Base-by-base conservation (phyloP, 371 early-diverging fungal species). In the Mortierella polycephala region DNA sequence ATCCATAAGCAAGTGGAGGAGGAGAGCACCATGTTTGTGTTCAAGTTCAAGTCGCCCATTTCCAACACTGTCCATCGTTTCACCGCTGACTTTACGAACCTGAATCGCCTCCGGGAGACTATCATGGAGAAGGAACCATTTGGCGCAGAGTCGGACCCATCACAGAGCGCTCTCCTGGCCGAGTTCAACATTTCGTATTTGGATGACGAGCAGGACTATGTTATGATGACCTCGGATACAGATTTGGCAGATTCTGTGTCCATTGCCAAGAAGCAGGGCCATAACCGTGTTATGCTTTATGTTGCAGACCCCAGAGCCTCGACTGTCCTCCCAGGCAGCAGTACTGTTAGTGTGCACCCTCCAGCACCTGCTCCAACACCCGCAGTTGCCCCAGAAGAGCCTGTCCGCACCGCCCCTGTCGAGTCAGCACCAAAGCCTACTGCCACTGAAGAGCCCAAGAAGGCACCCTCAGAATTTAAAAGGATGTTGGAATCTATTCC, bases 151-250 rank as follows among this genome's bases (percentile, higher is more conserved):
- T 85, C 85, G 23, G 86, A 88, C 23, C 85, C 87, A 8, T 67
- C 67, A 55, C 70, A 75, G 52, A 85, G 88, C 56, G 62, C 73
- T 10, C 75, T 85, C 51, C 65, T 88, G 20, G 81, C 81, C 58
- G 83, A 87, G 83, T 82, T 90, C 37, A 88, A 88, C 40, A 85
- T 97, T 41, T 89, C 89, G 13, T 97, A 96, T 71, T 62, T 93
- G 62, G 97, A 97, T 69, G 96, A 96, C 64, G 97, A 96, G 57
- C 89, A 92, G 58, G 97, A 97, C 76, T 82, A 90, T 62, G 93
- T 97, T n/a, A 83, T 91, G 70, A 85, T 97, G 74, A 88, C 89
- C 40, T 85, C 86, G 13, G 93, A 94, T 61, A 86, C 88, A 1
- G 97, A 97, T 71, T 77, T 97, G 61, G 76, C 85, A 12, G 96